These are phyloP conservation scores for Pseudonitzschia delicatissima DNA, from an alignment of 108 stramenopile genomes.

Conservation along the genomic window DNA sequence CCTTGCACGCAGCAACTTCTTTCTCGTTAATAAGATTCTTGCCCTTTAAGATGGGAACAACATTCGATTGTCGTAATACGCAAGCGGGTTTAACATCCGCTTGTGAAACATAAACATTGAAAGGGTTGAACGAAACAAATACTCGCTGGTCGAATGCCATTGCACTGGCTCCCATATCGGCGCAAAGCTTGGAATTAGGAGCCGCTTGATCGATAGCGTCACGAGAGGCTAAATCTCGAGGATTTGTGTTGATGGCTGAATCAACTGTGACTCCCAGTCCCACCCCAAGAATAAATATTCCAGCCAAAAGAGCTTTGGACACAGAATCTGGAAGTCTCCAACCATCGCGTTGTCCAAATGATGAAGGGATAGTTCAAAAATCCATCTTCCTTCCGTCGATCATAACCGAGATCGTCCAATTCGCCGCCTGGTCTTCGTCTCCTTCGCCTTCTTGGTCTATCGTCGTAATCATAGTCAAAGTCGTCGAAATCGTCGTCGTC, in stretches of 20 bases:
- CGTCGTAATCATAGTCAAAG: conserved; percentile 36
- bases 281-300: conserved; percentile 88
- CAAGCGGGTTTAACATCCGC: conserved; percentile 97
- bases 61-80: conserved; percentile 83
- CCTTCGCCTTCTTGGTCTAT: conserved; percentile 27
- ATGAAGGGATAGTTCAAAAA: conserved; percentile 53
- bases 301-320: conserved; percentile 81
- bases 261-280: conserved; percentile 93
- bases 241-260: conserved; percentile 91
- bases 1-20: conserved; percentile 85
- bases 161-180: conserved; percentile 83
- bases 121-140: conserved; percentile 95
- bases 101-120: conserved; percentile 93
- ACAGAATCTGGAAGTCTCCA: conserved; percentile 74
- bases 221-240: conserved; percentile 85
- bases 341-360: conserved; percentile 63
- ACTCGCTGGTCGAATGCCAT: conserved; percentile 95
- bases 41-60: conserved; percentile 81
- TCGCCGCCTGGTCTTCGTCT: conserved; percentile 9
- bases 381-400: conserved; percentile 22
- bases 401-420: conserved; percentile 45
- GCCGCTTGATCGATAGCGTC: conserved; percentile 95
- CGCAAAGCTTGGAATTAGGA: conserved; percentile 88
- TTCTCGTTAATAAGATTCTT: conserved; percentile 78
- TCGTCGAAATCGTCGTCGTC: conserved; percentile 38